Conservation (phyloP, 202 grass and related monocot genomes). For the Digitaria exilis region DNA sequence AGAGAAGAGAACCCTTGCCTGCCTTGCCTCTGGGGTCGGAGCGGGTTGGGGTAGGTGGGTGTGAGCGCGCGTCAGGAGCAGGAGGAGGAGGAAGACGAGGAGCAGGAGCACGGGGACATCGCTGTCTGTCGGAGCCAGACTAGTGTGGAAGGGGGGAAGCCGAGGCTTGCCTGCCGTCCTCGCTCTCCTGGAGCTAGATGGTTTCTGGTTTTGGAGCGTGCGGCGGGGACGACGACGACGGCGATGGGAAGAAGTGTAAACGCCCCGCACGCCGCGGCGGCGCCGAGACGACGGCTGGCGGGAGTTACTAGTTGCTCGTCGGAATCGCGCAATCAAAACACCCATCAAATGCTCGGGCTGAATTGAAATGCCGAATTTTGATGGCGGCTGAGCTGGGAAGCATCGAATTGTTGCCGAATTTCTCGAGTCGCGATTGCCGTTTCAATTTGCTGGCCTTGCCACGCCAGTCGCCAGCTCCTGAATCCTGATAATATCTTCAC, state of each 20-base stretch:
- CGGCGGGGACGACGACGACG: background rate
- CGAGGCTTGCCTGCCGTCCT: too few relatives aligned
- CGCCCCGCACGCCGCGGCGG: background rate
- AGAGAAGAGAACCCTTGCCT: background rate
- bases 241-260: background rate
- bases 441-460: background rate
- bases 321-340: background rate
- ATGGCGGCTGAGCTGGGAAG: background rate
- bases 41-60: conserved; percentile 24
- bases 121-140: conserved; percentile 5
- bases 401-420: background rate
- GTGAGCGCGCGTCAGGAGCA: conserved; percentile 4
- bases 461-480: background rate
- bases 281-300: background rate
- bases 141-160: conserved; percentile 24
- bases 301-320: background rate
- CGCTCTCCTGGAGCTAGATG: background rate
- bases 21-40: background rate
- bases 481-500: background rate
- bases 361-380: too few relatives aligned
- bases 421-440: too few relatives aligned
- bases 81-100: background rate
- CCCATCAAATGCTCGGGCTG: conserved; percentile 5
- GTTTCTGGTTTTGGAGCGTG: conserved; percentile 5
- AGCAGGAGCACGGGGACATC: conserved; percentile 18